Evolutionary conservation across 257 asterid genomes (phyloP).

Genomic region (Linderniella brevidens): DNA sequence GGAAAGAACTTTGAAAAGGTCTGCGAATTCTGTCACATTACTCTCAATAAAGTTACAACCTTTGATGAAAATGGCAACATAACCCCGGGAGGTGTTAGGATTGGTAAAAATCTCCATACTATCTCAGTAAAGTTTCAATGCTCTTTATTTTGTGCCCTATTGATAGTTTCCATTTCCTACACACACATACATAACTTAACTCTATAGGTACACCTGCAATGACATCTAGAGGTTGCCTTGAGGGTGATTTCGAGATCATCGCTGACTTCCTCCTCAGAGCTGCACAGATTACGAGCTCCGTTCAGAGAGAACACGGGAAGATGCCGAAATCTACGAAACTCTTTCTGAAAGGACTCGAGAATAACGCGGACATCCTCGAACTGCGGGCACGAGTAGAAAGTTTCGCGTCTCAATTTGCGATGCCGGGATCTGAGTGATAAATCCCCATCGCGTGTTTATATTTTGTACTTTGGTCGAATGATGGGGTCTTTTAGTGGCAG

Average conservation of each 20-base stretch:
- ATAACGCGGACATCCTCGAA: constrained; percentile 60
- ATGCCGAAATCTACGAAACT: constrained; percentile 43
- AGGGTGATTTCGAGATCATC: constrained; percentile 64
- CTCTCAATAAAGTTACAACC: constrained; percentile 63
- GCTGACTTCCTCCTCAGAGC: constrained; percentile 79
- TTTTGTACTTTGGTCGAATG: no score
- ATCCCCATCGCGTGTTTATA: background rate
- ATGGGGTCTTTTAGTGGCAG: no score
- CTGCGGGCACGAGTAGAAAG: constrained; percentile 61
- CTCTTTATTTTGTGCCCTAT: background rate
- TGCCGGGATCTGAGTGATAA: constrained; percentile 71
- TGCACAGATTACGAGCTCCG: constrained; percentile 46
- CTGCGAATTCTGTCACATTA: constrained; percentile 72
- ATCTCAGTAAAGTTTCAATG: background rate
- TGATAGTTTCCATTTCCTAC: background rate
- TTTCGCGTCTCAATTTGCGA: constrained; percentile 70
- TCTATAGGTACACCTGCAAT: constrained; percentile 93
- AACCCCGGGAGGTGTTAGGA: constrained; percentile 77
- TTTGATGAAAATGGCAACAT: constrained; percentile 77
- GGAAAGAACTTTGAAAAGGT: constrained; percentile 80
- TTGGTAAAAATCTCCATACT: constrained; percentile 31
- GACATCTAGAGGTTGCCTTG: constrained; percentile 92
- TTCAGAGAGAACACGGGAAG: constrained; percentile 75
- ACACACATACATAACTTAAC: background rate
- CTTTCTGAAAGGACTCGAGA: constrained; percentile 57